A percentile compares a stretch with the other conserved stretches of the same genome.
phyloP scores from a whole-genome alignment of 805 yeast genomes.

The Yamadazyma sp. region DNA sequence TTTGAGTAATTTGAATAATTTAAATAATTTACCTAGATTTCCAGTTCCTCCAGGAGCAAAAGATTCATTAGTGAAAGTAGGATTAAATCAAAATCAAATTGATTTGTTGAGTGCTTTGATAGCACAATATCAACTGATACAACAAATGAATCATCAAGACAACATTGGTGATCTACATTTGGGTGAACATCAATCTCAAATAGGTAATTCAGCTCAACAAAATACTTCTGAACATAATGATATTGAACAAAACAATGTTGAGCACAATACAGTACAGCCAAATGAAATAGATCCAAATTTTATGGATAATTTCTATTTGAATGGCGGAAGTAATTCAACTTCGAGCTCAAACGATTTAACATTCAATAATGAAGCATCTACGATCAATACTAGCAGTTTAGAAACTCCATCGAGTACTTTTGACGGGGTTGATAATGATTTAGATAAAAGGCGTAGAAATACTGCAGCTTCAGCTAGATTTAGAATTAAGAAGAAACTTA shows the following conservation, averaged over 20 bases:
- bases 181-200: neutral
- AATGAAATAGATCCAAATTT: no score
- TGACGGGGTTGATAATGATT: constrained; percentile 22
- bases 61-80: constrained; percentile 59
- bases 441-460: constrained; percentile 55
- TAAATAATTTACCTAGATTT: constrained; percentile 49
- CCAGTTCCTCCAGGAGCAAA: constrained; percentile 75
- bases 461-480: constrained; percentile 67
- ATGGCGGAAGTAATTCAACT: no score
- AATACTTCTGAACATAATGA: no score
- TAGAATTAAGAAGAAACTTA: constrained; percentile 57
- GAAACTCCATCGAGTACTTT: no score
- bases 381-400: no score
- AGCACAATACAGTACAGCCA: no score
- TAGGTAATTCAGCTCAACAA: no score
- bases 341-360: no score
- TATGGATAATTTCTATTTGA: no score
- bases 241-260: no score
- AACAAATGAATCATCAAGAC: constrained; percentile 4
- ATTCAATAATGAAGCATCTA: no score
- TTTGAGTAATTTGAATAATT: neutral
- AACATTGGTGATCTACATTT: neutral
- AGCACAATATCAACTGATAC: constrained; percentile 56
- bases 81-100: constrained; percentile 65
- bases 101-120: constrained; percentile 70